These are phyloP conservation scores for Globisporangium takayamanum DNA, from an alignment of 352 stramenopile species.

Conservation along the genomic window DNA sequence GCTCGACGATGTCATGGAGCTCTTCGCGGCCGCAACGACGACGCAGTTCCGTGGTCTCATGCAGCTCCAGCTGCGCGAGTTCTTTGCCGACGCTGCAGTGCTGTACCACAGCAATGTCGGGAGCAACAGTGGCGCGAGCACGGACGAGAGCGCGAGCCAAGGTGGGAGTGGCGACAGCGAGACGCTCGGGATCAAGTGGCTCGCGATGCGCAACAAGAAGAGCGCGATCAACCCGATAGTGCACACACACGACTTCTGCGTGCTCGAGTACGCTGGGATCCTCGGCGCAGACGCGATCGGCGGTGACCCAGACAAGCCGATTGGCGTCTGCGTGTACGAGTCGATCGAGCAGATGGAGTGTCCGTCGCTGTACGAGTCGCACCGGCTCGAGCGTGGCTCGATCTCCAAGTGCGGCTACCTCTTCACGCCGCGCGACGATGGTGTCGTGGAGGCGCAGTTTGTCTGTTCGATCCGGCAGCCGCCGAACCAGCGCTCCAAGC, in stretches of 20 bases:
- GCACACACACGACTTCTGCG: constrained; percentile 56
- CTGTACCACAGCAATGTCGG: constrained; percentile 55
- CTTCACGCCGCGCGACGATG: constrained; percentile 57
- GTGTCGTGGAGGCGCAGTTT: constrained; percentile 67
- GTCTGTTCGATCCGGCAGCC: constrained; percentile 77
- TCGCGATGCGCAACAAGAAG: constrained; percentile 64
- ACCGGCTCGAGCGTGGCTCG: constrained; percentile 58
- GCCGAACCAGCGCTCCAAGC: constrained; percentile 44
- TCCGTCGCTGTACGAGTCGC: constrained; percentile 59
- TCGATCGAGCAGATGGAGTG: constrained; percentile 78
- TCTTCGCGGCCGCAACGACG: constrained; percentile 56
- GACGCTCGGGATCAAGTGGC: constrained; percentile 76
- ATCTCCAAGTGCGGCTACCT: constrained; percentile 80
- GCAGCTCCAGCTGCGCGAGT: constrained; percentile 68
- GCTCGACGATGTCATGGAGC: constrained; percentile 76
- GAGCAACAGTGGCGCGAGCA: constrained; percentile 23
- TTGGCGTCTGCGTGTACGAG: constrained; percentile 75
- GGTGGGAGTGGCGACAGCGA: constrained; percentile 65
- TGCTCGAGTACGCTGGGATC: constrained; percentile 74
- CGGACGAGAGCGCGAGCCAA: constrained; percentile 21
- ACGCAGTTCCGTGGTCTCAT: constrained; percentile 62
- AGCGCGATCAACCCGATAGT: constrained; percentile 35
- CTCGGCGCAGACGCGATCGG: constrained; percentile 47
- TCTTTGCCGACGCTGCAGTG: constrained; percentile 63
- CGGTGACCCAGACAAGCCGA: constrained; percentile 27